Base-by-base conservation (phyloP, 2,329 filamentous ascomycete genomes). In the Rutstroemia sydowiana region DNA sequence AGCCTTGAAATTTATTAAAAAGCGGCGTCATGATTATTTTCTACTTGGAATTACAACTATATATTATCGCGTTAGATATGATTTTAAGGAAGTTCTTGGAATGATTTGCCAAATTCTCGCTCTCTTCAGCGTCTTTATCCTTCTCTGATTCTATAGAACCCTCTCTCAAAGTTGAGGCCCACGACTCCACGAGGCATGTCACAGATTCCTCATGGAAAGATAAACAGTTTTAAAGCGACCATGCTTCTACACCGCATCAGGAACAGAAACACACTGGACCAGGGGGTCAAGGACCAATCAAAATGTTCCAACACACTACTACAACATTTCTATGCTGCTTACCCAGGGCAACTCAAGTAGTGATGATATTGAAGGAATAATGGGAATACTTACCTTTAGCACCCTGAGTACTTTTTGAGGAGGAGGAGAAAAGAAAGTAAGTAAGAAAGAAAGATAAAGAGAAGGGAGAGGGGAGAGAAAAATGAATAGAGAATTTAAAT, bases 161-260 rank as follows among this genome's bases (percentile, higher is more conserved):
- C 8, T 26, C 23, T 26, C 23, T 26, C 23, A 26, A 26, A 26
- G 23, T 26, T 26, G 23, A 26, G n/a, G n/a, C n/a, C n/a, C n/a
- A n/a, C n/a, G n/a, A n/a, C n/a, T n/a, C n/a, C n/a, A n/a, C n/a
- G n/a, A n/a, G 31, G 41, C 7, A 34, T 42, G 26, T 20, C 46
- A 11, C 37, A 14, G 37, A 42, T 42, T 40, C 21, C 23, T 26
- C 23, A 26, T 26, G 23, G 23, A 26, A 26, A 26, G 3, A 47
- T 26, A n/a, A 7, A n/a, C 21, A 28, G 14, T 13, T 18, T 49
- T 32, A 49, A 43, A 49, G 47, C 47, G 37, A 43, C 47, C 36
- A 43, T 20, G 14, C 30, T 48, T 42, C 41, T 39, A 43, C 46
- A 48, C 46, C 28, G 37, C 46, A 48, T 41, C 18, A 30, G 37